phyloP scores from a whole-genome alignment of 2,329 filamentous ascomycete species.

The Epichloe sylvatica region DNA sequence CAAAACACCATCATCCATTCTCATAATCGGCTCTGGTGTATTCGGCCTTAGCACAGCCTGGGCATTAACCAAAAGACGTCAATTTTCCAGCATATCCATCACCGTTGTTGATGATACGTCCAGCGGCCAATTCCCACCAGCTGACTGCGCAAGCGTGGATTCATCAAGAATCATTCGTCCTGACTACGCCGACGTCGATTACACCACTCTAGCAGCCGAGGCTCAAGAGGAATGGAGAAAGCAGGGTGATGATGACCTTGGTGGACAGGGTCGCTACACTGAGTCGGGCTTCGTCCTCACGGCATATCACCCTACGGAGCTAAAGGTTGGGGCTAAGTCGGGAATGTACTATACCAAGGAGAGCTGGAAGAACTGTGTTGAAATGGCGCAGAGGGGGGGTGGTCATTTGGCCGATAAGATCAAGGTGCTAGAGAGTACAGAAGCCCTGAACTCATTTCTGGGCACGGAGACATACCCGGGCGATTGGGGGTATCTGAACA shows the following conservation, averaged over 20 bases:
- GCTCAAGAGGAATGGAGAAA: slow-evolving; percentile 60
- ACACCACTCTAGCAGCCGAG: slow-evolving; percentile 56
- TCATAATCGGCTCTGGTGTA: slow-evolving; percentile 56
- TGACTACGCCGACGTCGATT: slow-evolving; percentile 72
- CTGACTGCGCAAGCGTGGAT: slow-evolving; percentile 48
- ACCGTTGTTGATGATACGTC: slow-evolving; percentile 43
- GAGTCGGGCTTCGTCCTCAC: slow-evolving; percentile 57
- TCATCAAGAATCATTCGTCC: slow-evolving; percentile 49
- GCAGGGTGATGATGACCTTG: slow-evolving; percentile 38
- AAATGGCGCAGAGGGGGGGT: slow-evolving; percentile 26
- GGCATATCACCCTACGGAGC: slow-evolving; percentile 30
- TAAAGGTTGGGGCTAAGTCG: slow-evolving; percentile 22
- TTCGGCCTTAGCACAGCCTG: slow-evolving; percentile 51
- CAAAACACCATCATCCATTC: slow-evolving; percentile 33
- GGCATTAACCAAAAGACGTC: slow-evolving; percentile 49
- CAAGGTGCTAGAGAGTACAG: slow-evolving; percentile 28
- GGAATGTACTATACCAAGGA: slow-evolving; percentile 44
- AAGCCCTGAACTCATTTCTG: slow-evolving; percentile 30
- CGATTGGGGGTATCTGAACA: slow-evolving; percentile 60
- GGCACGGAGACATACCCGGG: slow-evolving; percentile 40
- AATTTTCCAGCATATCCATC: slow-evolving; percentile 38
- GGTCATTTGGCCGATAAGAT: slow-evolving; percentile 26
- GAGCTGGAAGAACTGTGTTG: slow-evolving; percentile 47
- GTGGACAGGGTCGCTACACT: slow-evolving; percentile 51
- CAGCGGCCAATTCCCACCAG: slow-evolving; percentile 41